These are phyloP conservation scores for Pezicula radicicola DNA, from an alignment of 2,329 filamentous ascomycete genomes.

Conservation along the genomic window DNA sequence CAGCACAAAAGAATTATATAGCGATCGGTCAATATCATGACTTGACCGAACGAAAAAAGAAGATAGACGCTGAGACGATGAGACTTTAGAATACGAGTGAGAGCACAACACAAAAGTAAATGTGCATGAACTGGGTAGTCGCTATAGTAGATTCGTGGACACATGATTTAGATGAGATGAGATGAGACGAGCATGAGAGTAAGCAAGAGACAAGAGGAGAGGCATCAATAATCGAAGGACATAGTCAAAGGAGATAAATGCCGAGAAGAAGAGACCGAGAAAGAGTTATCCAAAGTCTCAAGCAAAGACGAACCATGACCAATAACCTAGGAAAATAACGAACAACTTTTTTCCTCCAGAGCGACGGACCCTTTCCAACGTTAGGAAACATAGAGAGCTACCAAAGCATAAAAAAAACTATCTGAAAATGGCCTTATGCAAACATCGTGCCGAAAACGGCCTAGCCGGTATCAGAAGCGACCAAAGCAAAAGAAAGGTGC, in stretches of 20 bases:
- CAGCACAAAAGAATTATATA: no score
- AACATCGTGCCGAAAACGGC: constrained; percentile 20
- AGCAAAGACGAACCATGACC: constrained; percentile 3
- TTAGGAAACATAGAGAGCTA: constrained; percentile 23
- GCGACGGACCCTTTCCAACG: constrained; percentile 27
- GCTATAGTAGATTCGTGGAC: constrained; percentile 35
- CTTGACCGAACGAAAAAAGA: not conserved
- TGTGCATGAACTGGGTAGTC: constrained; percentile 29
- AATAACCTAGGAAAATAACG: constrained; percentile 23
- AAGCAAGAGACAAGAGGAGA: no score
- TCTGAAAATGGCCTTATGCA: constrained; percentile 29
- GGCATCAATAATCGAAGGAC: constrained; percentile 7
- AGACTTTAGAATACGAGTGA: not conserved
- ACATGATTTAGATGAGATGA: constrained; percentile 24
- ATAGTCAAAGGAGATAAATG: constrained; percentile 22
- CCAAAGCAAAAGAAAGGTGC: constrained; percentile 15
- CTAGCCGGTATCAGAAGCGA: constrained; percentile 18
- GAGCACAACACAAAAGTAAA: not conserved
- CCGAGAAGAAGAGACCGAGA: not conserved
- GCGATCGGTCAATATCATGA: no score
- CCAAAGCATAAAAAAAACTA: constrained; percentile 21
- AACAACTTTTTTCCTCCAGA: constrained; percentile 27
- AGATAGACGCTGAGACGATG: constrained; percentile 2
- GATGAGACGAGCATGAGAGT: constrained; percentile 14
- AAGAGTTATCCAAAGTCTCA: constrained; percentile 20